Evolutionary conservation across 345 rosid species (phyloP), one percentile per base, ranked within the genome.

Genomic region (Hevea brasiliensis): DNA sequence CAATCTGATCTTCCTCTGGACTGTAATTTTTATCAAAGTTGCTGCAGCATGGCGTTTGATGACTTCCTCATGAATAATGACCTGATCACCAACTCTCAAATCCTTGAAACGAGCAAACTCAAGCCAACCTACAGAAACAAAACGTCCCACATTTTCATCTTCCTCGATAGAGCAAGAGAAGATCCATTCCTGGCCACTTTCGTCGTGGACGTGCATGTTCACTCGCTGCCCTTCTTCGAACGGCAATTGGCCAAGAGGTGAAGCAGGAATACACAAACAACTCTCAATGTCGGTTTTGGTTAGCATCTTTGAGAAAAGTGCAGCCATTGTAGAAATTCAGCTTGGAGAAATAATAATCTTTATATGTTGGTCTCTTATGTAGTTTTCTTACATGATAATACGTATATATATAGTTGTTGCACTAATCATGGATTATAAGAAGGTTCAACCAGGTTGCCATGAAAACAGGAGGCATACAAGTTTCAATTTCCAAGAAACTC

Each of bases 1-100:
- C 57, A 66, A 14, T 48, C 70, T 66, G 37, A 66, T 26, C 23
- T 66, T 66, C 37, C 70, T 48, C 8, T 66, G 21, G n/a, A 66
- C 57, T 47, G 8, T 4, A 50, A 66, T 66, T 48, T 29, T 66
- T 12, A 47, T 20, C 45, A 6, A 61, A 32, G 44, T 61, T 14
- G 20, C 5, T 0, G 7, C 0, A 14, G n/a, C 40, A 47, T 47
- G 70, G 14, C 6, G 7, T 13, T 48, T 24, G 24, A 47, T 7
- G 14, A 9, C 26, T 47, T 66, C 57, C 9, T 66, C 41, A 45
- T 47, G 57, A 66, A 66, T 15, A 48, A 45, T 45, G 23, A 66
- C 21, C 20, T 66, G 35, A 66, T 66, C 70, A 47, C 56, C 70
- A 13, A 24, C 55, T 26, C 57, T 66, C 54, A 47, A 8, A 14